Evolutionary conservation across 1,139 yeast species (phyloP), one percentile per base, ranked within the genome.

Genomic region (Pichia sp.): DNA sequence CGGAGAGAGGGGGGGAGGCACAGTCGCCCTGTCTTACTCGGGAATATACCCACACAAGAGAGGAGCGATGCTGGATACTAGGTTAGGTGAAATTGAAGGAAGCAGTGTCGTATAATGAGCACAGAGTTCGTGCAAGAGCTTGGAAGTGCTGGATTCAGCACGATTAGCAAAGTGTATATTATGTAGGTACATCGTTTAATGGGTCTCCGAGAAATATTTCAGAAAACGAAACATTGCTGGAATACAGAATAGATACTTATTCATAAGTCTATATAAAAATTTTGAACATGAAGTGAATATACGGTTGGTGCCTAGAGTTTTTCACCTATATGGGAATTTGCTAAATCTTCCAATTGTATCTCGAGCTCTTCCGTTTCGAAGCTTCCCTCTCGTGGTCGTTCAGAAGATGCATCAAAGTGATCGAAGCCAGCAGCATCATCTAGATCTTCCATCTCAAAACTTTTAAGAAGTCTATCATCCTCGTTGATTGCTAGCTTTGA

Each of bases 371-470:
- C 51, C 10, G 37, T 31, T 26, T 49, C 51, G 25, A 49, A 49
- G 30, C 48, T 49, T 6, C 51, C 51, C 34, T 49, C 51, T 25
- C 42, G 37, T 16, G 47, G 46, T 22, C 31, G 23, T 19, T 39
- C 18, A 16, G 18, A 34, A 19, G 23, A 31, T 8, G 5, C 12
- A 18, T 18, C 31, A 30, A n/a, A n/a, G 4, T 8, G 21, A 30
- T 22, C 9, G 2, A 4, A 23, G 7, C 39, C 42, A 16, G 25
- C 13, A 41, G 34, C 36, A 9, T 39, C 19, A 22, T 50, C 41
- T 12, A 47, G 41, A 43, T 50, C 50, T 30, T 50, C 53, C 41
- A 50, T 21, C 31, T 50, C 53, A 26, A 31, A 50, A 34, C 50
- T 47, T 47, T 47, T 47, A 19, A 47, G 13, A 8, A 21, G 26